Percentiles rank a stretch among this genome's conserved stretches.
phyloP scores from a whole-genome alignment of 1,284 basidiomycete genomes.

The Vanrija sp. region DNA sequence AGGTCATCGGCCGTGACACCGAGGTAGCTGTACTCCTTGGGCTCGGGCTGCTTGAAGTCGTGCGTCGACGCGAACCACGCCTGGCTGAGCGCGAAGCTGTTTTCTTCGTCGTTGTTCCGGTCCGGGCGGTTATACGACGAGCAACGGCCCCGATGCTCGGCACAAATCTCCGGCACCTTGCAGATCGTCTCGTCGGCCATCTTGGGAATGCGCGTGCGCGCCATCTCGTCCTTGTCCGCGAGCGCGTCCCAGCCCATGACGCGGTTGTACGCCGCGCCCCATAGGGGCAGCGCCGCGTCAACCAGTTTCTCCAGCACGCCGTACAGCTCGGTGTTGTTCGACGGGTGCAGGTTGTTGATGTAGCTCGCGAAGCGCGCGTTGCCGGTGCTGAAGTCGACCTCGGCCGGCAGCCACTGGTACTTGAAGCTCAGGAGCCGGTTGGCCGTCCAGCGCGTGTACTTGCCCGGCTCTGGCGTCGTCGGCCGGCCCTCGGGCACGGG shows the following conservation, averaged over 20 bases:
- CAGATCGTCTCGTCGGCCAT: background rate
- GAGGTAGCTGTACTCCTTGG: too few species aligned
- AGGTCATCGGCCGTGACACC: too few species aligned
- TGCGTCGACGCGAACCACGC: too few species aligned
- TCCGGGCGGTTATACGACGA: background rate
- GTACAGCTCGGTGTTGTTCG: conserved; percentile 4
- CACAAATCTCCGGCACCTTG: background rate
- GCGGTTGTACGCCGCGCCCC: conserved; percentile 2
- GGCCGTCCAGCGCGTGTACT: background rate
- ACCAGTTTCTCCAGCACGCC: conserved; percentile 2
- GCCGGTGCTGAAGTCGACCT: conserved; percentile 2
- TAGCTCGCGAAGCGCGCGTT: conserved; percentile 4
- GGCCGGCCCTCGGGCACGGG: background rate
- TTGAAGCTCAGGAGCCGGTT: conserved; percentile 1
- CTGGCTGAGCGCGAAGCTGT: too few species aligned
- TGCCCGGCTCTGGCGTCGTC: background rate
- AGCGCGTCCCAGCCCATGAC: conserved; percentile 1
- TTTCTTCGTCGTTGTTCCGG: too few species aligned
- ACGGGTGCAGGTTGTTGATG: conserved; percentile 13
- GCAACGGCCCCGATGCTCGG: background rate
- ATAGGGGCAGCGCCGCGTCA: conserved; percentile 3
- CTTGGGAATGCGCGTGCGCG: background rate
- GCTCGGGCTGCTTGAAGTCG: too few species aligned
- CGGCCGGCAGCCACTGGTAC: conserved; percentile 17
- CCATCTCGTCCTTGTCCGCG: background rate